phyloP scores from a whole-genome alignment of 2,329 filamentous ascomycete species.

The Purpureocillium lavendulum region DNA sequence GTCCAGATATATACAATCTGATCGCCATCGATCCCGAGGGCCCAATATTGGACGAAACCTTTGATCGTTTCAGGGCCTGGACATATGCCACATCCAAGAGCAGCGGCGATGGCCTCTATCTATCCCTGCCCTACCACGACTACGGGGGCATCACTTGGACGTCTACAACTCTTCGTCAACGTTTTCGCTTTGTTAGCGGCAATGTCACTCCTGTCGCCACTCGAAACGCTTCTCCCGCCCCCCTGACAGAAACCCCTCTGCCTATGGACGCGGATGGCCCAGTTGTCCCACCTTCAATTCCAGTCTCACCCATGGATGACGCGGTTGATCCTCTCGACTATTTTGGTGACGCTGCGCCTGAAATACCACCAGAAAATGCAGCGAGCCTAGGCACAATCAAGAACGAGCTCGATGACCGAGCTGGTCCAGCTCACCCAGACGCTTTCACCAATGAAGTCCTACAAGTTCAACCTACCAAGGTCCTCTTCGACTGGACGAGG shows the following conservation, averaged over 20 bases:
- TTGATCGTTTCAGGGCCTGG: conserved; percentile 62
- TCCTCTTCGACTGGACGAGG: conserved; percentile 69
- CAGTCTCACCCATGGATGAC: conserved; percentile 23
- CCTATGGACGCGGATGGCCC: conserved; percentile 8
- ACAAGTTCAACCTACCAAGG: conserved; percentile 12
- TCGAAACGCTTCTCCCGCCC: conserved; percentile 30
- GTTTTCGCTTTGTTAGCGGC: conserved; percentile 61
- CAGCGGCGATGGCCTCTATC: conserved; percentile 42
- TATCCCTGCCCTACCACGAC: conserved; percentile 43
- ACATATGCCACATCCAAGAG: conserved; percentile 41
- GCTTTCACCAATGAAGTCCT: conserved; percentile 33
- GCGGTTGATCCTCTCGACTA: conserved; percentile 28
- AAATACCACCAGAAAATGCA: neutral
- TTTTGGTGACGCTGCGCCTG: conserved; percentile 25
- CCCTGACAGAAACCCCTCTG: conserved; percentile 25
- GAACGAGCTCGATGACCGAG: conserved; percentile 7
- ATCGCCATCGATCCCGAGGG: conserved; percentile 42
- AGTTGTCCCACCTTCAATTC: conserved; percentile 21
- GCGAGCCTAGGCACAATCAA: neutral
- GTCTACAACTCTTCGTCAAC: conserved; percentile 58
- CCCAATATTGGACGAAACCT: conserved; percentile 36
- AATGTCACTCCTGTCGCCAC: conserved; percentile 24
- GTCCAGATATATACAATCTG: conserved; percentile 44
- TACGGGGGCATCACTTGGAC: conserved; percentile 65
- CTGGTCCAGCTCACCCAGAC: conserved; percentile 25